phyloP scores from a whole-genome alignment of 208 protist genomes.

The Acanthamoeba castellanii region DNA sequence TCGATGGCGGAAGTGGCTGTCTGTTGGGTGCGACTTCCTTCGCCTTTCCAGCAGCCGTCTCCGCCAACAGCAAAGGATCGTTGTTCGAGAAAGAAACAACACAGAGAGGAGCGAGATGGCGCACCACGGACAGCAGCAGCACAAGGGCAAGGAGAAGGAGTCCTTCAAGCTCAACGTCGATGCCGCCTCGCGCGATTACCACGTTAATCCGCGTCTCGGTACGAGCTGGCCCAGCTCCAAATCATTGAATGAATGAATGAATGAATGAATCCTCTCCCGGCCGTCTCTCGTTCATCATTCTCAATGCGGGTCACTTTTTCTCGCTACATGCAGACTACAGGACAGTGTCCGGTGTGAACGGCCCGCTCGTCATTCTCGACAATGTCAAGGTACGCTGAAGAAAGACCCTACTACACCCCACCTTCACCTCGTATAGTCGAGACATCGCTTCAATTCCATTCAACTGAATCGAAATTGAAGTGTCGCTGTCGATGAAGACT shows the following conservation, averaged over 20 bases:
- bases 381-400: constrained; percentile 95
- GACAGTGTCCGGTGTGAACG: constrained; percentile 99
- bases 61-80: no score
- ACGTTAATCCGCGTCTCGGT: constrained; percentile 87
- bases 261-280: no score
- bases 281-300: neutral
- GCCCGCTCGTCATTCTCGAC: constrained; percentile 99
- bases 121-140: constrained; percentile 2
- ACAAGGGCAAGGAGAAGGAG: constrained; percentile 73
- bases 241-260: neutral
- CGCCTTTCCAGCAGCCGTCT: no score
- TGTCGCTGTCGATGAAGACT: no score
- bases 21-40: no score
- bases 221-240: neutral
- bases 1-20: no score
- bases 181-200: constrained; percentile 88
- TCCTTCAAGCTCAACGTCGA: constrained; percentile 84
- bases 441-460: no score
- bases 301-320: neutral
- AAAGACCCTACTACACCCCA: neutral
- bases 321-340: constrained; percentile 94
- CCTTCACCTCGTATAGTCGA: no score
- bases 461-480: no score
- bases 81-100: no score
- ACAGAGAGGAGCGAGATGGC: neutral